phyloP scores from a whole-genome alignment of 148 eudicot genomes.

The Chenopodium quinoa region DNA sequence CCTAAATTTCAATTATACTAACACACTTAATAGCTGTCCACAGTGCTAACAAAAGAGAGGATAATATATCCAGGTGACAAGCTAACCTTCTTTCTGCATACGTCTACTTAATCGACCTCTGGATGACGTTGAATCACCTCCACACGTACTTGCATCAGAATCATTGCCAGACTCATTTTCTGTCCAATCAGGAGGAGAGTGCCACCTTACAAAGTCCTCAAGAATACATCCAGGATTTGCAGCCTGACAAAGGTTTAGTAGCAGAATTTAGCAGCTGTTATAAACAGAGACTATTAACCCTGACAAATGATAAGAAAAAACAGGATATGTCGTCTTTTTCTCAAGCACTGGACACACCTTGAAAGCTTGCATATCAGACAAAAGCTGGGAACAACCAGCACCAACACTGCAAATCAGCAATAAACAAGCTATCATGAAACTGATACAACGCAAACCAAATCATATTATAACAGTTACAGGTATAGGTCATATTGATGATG shows the following conservation, averaged over 20 bases:
- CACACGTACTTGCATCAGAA: constrained; percentile 35
- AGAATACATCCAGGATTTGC: constrained; percentile 98
- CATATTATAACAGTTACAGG: background rate
- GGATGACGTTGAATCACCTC: constrained; percentile 41
- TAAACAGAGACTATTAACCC: background rate
- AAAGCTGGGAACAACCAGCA: constrained; percentile 97
- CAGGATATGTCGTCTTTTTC: background rate
- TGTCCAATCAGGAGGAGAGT: constrained; percentile 97
- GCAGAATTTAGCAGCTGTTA: background rate
- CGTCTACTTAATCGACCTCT: constrained; percentile 90
- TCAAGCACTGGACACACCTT: constrained; percentile 47
- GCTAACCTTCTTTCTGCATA: constrained; percentile 92
- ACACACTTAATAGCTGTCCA: too few species aligned
- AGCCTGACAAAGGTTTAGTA: constrained; percentile 46
- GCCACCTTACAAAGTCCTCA: constrained; percentile 99
- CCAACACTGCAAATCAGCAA: constrained; percentile 61
- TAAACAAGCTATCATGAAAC: constrained; percentile 15
- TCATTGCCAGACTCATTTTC: constrained; percentile 46
- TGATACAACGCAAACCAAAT: background rate
- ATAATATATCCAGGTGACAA: background rate
- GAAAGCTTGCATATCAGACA: constrained; percentile 99
- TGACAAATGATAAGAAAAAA: background rate
- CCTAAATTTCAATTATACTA: too few species aligned
- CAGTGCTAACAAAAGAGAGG: background rate
- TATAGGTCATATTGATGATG: background rate